Evolutionary conservation across 169 alveolate genomes (phyloP).

Genomic region (Perkinsus olseni): DNA sequence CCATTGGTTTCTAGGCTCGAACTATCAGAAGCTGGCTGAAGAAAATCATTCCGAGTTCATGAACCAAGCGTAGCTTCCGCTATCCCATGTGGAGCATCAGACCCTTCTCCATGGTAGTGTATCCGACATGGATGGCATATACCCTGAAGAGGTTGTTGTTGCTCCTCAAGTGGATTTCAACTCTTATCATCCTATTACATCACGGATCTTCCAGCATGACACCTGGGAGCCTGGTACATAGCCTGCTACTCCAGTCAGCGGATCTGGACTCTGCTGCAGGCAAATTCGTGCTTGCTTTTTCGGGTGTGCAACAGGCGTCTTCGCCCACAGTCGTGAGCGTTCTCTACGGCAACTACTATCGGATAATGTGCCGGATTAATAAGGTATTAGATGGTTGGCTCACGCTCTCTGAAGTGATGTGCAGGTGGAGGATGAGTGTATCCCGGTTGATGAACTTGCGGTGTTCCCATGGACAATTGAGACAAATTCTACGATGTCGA

Average conservation of each 20-base stretch:
- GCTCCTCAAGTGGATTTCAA: constrained; percentile 6
- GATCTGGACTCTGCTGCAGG: neutral
- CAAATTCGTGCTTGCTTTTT: constrained; percentile 4
- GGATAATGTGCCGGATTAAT: neutral
- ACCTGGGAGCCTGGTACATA: constrained; percentile 13
- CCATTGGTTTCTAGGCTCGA: neutral
- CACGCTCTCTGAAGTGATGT: neutral
- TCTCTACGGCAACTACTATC: constrained; percentile 5
- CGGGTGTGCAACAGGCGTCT: neutral
- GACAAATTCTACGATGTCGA: neutral
- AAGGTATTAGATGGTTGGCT: neutral
- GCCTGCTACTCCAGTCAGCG: neutral
- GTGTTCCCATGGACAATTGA: neutral
- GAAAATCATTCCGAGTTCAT: neutral
- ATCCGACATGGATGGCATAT: neutral
- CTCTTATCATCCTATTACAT: neutral
- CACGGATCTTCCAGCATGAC: constrained; percentile 1
- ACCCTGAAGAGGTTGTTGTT: neutral
- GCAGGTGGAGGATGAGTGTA: neutral
- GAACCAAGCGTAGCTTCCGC: neutral
- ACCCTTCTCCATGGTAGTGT: neutral
- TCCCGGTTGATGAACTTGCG: neutral
- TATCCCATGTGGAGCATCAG: neutral
- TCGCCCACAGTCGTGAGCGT: constrained; percentile 1
- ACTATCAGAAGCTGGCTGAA: neutral